Percentiles rank a stretch among this genome's conserved stretches.
phyloP scores from a whole-genome alignment of 2,329 filamentous ascomycete species.

The Colletotrichum somersetense region DNA sequence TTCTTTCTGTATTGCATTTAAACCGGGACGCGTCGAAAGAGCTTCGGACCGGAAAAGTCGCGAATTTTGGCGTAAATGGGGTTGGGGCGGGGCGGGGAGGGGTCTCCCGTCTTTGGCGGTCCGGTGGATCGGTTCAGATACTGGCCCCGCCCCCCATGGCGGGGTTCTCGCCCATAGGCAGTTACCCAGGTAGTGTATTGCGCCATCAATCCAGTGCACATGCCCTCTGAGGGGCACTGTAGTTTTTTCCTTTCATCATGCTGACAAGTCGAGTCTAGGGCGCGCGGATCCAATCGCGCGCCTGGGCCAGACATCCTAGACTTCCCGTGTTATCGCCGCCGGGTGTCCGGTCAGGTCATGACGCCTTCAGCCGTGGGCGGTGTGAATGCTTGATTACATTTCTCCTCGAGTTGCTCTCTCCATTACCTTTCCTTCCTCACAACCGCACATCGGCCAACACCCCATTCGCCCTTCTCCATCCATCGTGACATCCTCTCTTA shows the following conservation, averaged over 20 bases:
- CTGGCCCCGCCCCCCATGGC: slow-evolving; percentile 17
- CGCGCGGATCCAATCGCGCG: background rate
- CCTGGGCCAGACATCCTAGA: slow-evolving; percentile 6
- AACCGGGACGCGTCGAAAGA: slow-evolving; percentile 32
- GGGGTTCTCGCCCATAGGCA: slow-evolving; percentile 14
- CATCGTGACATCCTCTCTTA: background rate
- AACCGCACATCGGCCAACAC: background rate
- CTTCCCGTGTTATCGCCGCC: slow-evolving; percentile 16
- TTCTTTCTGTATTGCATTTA: slow-evolving; percentile 38
- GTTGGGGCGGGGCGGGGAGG: slow-evolving; percentile 2
- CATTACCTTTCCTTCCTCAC: background rate
- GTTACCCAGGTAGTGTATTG: background rate
- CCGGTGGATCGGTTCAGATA: slow-evolving; percentile 25
- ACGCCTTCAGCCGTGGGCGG: slow-evolving; percentile 37
- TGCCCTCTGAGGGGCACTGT: slow-evolving; percentile 25
- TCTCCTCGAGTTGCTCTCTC: background rate
- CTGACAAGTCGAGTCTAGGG: background rate
- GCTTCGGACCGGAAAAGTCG: slow-evolving; percentile 42
- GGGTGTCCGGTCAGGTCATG: slow-evolving; percentile 23
- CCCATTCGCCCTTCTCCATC: background rate
- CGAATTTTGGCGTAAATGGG: slow-evolving; percentile 53
- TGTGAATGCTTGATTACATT: slow-evolving; percentile 26
- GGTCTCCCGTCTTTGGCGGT: slow-evolving; percentile 16
- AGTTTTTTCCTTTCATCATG: background rate
- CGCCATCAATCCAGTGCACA: background rate